Conservation (phyloP, 2,329 filamentous ascomycete species). For the Penicillium sp. region DNA sequence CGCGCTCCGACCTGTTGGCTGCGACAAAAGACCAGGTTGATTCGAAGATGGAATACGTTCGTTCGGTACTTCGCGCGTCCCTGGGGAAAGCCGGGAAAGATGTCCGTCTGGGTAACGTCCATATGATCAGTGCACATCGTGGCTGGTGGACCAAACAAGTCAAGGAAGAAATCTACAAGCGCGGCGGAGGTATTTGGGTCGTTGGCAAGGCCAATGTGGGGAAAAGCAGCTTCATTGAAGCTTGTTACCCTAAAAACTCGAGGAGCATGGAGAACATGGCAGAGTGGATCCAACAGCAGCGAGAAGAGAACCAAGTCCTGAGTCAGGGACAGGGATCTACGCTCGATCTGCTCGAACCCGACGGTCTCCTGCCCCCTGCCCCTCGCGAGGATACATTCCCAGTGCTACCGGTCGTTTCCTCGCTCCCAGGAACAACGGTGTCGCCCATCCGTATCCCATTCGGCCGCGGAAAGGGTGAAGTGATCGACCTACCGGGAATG, state of each 20-base stretch:
- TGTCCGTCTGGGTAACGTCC: constrained; percentile 82
- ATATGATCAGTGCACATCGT: constrained; percentile 79
- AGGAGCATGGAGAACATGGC: constrained; percentile 45
- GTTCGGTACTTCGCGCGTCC: constrained; percentile 71
- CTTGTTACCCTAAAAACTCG: constrained; percentile 75
- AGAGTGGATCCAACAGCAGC: constrained; percentile 33
- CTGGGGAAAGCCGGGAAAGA: constrained; percentile 66
- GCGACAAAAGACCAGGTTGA: constrained; percentile 83
- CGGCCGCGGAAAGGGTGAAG: constrained; percentile 78
- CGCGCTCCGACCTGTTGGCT: constrained; percentile 79
- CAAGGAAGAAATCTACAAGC: constrained; percentile 79
- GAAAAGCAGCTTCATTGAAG: constrained; percentile 87
- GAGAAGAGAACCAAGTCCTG: constrained; percentile 17
- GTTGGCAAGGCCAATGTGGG: constrained; percentile 98
- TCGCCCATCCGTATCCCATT: constrained; percentile 93
- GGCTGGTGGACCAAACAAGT: constrained; percentile 88
- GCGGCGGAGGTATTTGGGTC: constrained; percentile 88
- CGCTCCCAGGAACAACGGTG: constrained; percentile 87
- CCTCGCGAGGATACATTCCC: constrained; percentile 74
- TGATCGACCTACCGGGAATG: constrained; percentile 89
- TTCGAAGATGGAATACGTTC: constrained; percentile 78
- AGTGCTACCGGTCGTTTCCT: constrained; percentile 79
- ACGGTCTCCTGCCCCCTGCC: constrained; percentile 70
- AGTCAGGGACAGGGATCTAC: constrained; percentile 17
- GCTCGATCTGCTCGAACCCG: constrained; percentile 26